Conservation (phyloP, 192 early-diverging fungal genomes). For the Coemansia sp. region DNA sequence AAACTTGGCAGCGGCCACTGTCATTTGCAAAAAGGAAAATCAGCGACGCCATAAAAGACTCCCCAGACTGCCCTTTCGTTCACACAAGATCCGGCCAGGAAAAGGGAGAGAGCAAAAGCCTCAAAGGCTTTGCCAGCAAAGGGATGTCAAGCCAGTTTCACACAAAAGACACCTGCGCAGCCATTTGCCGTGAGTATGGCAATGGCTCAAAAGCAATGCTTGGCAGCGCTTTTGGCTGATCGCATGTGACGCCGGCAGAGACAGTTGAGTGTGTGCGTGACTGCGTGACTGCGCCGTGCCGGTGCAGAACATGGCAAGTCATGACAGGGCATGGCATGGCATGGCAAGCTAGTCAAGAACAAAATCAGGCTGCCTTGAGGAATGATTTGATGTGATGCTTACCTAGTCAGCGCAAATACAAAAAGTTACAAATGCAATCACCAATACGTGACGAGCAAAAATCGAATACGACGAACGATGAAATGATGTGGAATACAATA, state of each 20-base stretch:
- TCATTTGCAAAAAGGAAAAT: conserved; percentile 6
- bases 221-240: background rate
- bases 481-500: background rate
- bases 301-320: too few species aligned
- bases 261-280: background rate
- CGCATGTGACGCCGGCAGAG: background rate
- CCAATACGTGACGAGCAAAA: background rate
- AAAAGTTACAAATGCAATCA: background rate
- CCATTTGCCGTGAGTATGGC: background rate
- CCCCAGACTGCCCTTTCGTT: background rate
- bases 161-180: background rate
- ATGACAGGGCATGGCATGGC: too few species aligned
- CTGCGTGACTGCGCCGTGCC: too few species aligned
- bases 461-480: background rate
- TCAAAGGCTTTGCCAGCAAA: background rate
- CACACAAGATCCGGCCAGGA: background rate
- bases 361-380: too few species aligned
- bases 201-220: background rate
- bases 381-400: background rate
- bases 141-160: background rate
- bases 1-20: conserved; percentile 2
- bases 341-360: too few species aligned
- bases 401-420: background rate
- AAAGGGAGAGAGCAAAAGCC: background rate
- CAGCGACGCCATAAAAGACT: background rate